These are phyloP conservation scores for Fragilaria radians DNA, from an alignment of 108 stramenopile species.

Conservation along the genomic window DNA sequence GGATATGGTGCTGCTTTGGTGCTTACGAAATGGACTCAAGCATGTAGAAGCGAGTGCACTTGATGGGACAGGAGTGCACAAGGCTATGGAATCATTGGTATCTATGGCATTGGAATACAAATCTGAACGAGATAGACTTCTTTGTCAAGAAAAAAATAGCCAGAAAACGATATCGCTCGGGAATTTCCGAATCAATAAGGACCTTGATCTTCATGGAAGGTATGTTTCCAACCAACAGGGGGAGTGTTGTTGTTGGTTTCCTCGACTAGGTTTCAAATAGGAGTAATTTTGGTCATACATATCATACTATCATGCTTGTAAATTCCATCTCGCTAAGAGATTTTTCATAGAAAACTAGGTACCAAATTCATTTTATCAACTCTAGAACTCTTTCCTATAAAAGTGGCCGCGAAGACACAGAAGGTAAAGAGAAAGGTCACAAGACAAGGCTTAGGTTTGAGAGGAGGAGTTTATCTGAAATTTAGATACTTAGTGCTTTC, in stretches of 20 bases:
- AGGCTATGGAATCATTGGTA: conserved; percentile 47
- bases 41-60: conserved; percentile 68
- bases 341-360: too few species aligned
- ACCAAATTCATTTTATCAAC: too few species aligned
- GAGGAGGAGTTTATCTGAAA: too few species aligned
- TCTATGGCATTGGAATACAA: conserved; percentile 35
- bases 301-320: too few species aligned
- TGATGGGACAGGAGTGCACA: conserved; percentile 56
- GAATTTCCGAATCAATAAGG: conserved; percentile 10
- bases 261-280: background rate
- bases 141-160: background rate
- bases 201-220: conserved; percentile 33
- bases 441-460: too few species aligned
- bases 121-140: conserved; percentile 3
- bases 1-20: conserved; percentile 74
- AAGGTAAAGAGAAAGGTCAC: too few species aligned
- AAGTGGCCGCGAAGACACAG: too few species aligned
- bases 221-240: conserved; percentile 15
- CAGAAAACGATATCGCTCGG: background rate
- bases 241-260: background rate
- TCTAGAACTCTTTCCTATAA: too few species aligned
- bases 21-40: conserved; percentile 61
- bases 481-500: too few species aligned
- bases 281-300: too few species aligned
- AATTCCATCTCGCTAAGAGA: too few species aligned